Conservation (phyloP, 352 stramenopile species). For the Peronospora destructor region DNA sequence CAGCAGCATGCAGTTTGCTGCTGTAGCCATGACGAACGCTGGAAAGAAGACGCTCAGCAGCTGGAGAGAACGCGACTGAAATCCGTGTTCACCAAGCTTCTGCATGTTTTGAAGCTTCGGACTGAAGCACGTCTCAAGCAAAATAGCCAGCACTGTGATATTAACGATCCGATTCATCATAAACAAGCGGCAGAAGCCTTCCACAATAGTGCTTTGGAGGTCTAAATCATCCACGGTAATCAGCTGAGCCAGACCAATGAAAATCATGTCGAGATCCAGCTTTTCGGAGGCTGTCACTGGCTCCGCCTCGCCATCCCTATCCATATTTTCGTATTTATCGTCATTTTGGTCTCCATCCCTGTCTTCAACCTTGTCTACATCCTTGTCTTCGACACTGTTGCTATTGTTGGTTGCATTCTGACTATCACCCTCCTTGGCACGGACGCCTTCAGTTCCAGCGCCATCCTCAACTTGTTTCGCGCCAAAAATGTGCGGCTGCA, state of each 20-base stretch:
- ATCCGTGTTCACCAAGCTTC: slow-evolving; percentile 44
- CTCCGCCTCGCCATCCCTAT: slow-evolving; percentile 22
- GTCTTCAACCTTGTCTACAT: slow-evolving; percentile 11
- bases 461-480: slow-evolving; percentile 17
- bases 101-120: slow-evolving; percentile 51
- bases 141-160: slow-evolving; percentile 46
- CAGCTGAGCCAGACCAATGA: slow-evolving; percentile 50
- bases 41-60: slow-evolving; percentile 73
- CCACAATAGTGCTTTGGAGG: slow-evolving; percentile 65
- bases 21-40: slow-evolving; percentile 48
- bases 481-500: slow-evolving; percentile 46
- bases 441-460: neutral
- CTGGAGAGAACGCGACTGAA: slow-evolving; percentile 58
- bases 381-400: slow-evolving; percentile 5
- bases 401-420: slow-evolving; percentile 5
- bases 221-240: slow-evolving; percentile 54
- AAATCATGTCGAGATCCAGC: slow-evolving; percentile 51
- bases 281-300: slow-evolving; percentile 18
- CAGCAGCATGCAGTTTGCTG: slow-evolving; percentile 48
- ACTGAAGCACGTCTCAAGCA: slow-evolving; percentile 74
- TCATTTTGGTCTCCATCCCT: slow-evolving; percentile 2
- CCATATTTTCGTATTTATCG: slow-evolving; percentile 23
- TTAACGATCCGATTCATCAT: slow-evolving; percentile 66
- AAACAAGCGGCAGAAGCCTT: slow-evolving; percentile 72
- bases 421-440: slow-evolving; percentile 4